Percentiles rank a stretch among this genome's conserved stretches.
These are phyloP conservation scores for Phoenix roebelenii DNA, from an alignment of 176 grass and related monocot genomes.

Conservation along the genomic window DNA sequence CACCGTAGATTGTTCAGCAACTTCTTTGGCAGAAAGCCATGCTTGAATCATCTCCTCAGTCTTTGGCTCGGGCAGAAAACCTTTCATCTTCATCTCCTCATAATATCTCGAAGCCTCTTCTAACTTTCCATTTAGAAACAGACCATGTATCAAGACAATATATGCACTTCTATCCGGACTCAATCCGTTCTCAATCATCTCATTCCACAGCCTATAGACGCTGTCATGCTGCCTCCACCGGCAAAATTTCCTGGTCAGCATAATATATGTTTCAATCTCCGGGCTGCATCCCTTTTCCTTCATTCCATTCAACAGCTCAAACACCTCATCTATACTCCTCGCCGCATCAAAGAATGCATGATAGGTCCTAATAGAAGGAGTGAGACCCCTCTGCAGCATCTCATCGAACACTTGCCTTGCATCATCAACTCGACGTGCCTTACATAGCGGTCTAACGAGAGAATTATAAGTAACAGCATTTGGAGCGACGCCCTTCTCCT, in stretches of 20 bases:
- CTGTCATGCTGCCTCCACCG: conserved; percentile 60
- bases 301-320: conserved; percentile 59
- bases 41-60: conserved; percentile 66
- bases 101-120: conserved; percentile 59
- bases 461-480: conserved; percentile 67
- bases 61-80: conserved; percentile 55
- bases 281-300: conserved; percentile 29
- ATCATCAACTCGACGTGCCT: conserved; percentile 36
- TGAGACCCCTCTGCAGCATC: conserved; percentile 48
- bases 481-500: conserved; percentile 40
- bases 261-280: conserved; percentile 63
- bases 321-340: conserved; percentile 40
- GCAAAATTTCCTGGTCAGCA: conserved; percentile 77
- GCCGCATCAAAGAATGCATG: conserved; percentile 58
- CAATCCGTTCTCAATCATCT: conserved; percentile 54
- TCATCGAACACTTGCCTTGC: conserved; percentile 58
- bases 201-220: conserved; percentile 56
- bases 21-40: conserved; percentile 47
- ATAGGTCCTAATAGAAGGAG: conserved; percentile 61
- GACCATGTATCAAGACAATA: conserved; percentile 60
- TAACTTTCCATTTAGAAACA: conserved; percentile 67
- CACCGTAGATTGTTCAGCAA: conserved; percentile 16
- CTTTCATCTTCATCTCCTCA: conserved; percentile 68
- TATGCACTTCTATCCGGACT: conserved; percentile 69
- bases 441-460: conserved; percentile 70